These are phyloP conservation scores for Smittium mucronatum DNA, from an alignment of 371 early-diverging fungal species.

Conservation along the genomic window DNA sequence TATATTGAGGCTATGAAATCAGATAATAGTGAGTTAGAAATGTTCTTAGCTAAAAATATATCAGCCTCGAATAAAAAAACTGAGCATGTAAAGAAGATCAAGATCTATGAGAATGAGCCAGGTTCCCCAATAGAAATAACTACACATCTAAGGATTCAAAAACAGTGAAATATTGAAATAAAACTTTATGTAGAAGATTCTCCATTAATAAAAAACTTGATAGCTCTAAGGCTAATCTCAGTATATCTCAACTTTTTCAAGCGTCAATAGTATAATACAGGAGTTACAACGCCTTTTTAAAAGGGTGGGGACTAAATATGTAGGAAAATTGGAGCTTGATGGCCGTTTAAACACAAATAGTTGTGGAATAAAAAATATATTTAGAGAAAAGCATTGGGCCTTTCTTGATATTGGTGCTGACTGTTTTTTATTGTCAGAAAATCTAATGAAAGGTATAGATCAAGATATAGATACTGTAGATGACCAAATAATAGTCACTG, in stretches of 20 bases:
- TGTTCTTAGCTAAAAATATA: not conserved
- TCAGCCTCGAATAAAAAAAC: not conserved
- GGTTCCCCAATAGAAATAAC: not conserved
- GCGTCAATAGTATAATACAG: not conserved
- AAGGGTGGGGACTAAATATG: not conserved
- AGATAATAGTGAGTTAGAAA: not conserved
- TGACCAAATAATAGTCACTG: conserved; percentile 1
- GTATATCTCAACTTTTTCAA: not conserved
- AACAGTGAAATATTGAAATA: not conserved
- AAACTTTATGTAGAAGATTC: not conserved
- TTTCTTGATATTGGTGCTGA: not conserved
- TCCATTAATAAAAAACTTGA: not conserved
- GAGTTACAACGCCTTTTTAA: not conserved
- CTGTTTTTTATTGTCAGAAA: not conserved
- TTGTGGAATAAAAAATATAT: not conserved
- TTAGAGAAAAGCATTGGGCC: not conserved
- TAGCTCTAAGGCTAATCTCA: not conserved
- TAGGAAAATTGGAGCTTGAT: not conserved
- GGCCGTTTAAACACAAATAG: not conserved
- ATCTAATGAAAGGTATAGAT: not conserved
- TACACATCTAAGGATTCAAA: not conserved
- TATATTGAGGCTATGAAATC: not conserved
- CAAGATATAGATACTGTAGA: not conserved
- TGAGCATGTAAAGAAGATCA: not conserved
- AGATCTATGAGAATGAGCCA: not conserved